Evolutionary conservation across 257 asterid genomes (phyloP).

Genomic region (Prunella vulgaris): DNA sequence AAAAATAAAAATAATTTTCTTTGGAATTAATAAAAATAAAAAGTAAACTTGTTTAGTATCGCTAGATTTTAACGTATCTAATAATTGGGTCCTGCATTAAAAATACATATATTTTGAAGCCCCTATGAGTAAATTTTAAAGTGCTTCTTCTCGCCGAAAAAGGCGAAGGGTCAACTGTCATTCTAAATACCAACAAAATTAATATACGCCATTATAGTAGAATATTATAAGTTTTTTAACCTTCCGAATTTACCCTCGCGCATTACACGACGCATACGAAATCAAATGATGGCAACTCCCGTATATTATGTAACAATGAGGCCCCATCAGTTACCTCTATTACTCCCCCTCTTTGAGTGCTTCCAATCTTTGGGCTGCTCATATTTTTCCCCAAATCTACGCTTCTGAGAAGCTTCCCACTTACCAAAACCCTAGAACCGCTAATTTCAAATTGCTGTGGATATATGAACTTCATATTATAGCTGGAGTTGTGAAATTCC

Average conservation of each 20-base stretch:
- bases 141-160: background rate
- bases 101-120: constrained; percentile 3
- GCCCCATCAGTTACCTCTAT: constrained; percentile 15
- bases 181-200: constrained; percentile 30
- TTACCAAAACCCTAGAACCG: constrained; percentile 44
- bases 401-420: background rate
- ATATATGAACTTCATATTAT: background rate
- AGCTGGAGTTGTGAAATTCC: background rate
- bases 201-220: constrained; percentile 23
- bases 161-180: constrained; percentile 18
- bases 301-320: constrained; percentile 22
- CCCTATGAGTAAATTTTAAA: constrained; percentile 5
- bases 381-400: constrained; percentile 11
- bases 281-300: constrained; percentile 28
- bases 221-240: background rate
- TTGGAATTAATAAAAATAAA: no score
- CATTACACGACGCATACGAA: background rate
- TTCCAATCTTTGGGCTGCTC: constrained; percentile 25
- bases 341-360: constrained; percentile 44
- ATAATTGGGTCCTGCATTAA: background rate
- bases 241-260: constrained; percentile 26
- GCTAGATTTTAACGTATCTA: background rate
- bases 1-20: no score
- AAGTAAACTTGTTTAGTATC: no score
- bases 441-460: background rate